These are phyloP conservation scores for Nigrospora oryzae DNA, from an alignment of 2,329 filamentous ascomycete species.

Conservation along the genomic window DNA sequence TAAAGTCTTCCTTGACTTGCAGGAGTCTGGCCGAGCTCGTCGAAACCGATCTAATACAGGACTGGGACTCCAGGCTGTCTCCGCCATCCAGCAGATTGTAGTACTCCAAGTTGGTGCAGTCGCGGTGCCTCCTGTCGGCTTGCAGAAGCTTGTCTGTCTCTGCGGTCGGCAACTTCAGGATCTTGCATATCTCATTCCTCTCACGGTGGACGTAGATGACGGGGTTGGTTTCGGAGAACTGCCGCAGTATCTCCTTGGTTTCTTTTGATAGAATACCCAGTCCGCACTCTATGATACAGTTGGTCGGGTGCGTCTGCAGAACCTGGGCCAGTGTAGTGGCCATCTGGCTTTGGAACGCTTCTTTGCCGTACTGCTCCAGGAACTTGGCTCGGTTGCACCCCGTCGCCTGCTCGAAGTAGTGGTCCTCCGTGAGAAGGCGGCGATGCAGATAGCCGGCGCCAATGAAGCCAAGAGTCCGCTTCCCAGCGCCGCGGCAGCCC, in stretches of 20 bases:
- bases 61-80: constrained; percentile 16
- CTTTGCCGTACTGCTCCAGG: constrained; percentile 50
- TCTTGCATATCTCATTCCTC: constrained; percentile 49
- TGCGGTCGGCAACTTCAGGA: constrained; percentile 37
- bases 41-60: constrained; percentile 29
- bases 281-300: constrained; percentile 63
- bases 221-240: constrained; percentile 55
- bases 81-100: constrained; percentile 52
- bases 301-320: constrained; percentile 47
- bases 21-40: constrained; percentile 51
- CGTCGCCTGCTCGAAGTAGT: constrained; percentile 56
- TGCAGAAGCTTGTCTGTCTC: constrained; percentile 49
- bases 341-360: constrained; percentile 54
- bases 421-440: constrained; percentile 60
- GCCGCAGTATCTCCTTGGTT: constrained; percentile 47
- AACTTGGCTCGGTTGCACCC: constrained; percentile 52
- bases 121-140: constrained; percentile 46
- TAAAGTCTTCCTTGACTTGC: constrained; percentile 51
- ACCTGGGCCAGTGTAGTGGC: constrained; percentile 53
- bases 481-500: constrained; percentile 63
- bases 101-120: constrained; percentile 63
- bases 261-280: constrained; percentile 54
- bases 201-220: constrained; percentile 64
- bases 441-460: constrained; percentile 59
- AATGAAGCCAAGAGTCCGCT: constrained; percentile 65